Conservation (phyloP, 495 filamentous ascomycete genomes). For the Penicillium manginii region DNA sequence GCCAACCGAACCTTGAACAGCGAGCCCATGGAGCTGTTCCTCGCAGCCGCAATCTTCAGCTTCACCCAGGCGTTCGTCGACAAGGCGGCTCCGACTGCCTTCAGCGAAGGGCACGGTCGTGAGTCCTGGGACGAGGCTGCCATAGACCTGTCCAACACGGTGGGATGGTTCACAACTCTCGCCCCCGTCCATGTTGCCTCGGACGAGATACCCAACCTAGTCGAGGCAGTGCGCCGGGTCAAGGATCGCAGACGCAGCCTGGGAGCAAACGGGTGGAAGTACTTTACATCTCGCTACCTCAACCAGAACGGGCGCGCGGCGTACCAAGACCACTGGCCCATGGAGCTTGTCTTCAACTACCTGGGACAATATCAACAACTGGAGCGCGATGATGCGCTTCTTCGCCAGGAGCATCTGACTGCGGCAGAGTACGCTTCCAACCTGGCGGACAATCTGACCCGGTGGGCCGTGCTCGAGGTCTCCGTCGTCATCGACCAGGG, state of each 20-base stretch:
- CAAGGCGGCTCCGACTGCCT: conserved; percentile 58
- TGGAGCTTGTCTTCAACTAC: conserved; percentile 75
- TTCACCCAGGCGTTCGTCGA: conserved; percentile 55
- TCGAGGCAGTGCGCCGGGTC: conserved; percentile 42
- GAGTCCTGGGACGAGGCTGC: conserved; percentile 54
- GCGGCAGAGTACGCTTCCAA: too few species aligned
- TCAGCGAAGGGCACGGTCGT: too few species aligned
- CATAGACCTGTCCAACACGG: conserved; percentile 58
- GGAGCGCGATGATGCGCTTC: conserved; percentile 60
- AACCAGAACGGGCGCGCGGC: conserved; percentile 43
- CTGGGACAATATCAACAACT: conserved; percentile 63
- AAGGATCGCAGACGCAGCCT: conserved; percentile 51
- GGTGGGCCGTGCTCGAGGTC: too few species aligned
- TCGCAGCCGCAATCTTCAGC: conserved; percentile 54
- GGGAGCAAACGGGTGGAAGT: conserved; percentile 42
- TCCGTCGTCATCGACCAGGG: too few species aligned
- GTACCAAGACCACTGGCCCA: conserved; percentile 57
- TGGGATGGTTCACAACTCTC: conserved; percentile 66
- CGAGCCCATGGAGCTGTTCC: conserved; percentile 56
- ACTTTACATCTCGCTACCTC: conserved; percentile 56
- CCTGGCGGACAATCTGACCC: too few species aligned
- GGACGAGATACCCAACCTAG: conserved; percentile 33
- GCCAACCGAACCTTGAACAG: conserved; percentile 53
- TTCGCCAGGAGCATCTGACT: too few species aligned
- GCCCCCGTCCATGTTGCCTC: conserved; percentile 44